These are phyloP conservation scores for Claviceps lovelessii DNA, from an alignment of 2,329 filamentous ascomycete genomes.

Conservation along the genomic window DNA sequence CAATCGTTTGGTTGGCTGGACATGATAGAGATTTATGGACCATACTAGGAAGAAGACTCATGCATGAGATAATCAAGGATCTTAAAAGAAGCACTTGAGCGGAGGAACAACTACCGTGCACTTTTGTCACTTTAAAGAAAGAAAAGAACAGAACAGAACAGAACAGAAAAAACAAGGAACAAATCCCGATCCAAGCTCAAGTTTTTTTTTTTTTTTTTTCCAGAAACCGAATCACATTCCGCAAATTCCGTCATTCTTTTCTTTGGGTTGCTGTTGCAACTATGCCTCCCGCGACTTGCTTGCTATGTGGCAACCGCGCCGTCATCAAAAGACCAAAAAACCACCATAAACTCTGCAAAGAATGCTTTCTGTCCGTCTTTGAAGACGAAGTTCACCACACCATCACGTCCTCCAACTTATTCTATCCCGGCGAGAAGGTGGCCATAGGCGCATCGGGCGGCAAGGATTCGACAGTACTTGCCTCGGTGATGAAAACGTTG, in stretches of 20 bases:
- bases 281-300: conserved; percentile 70
- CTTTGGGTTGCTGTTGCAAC: neutral
- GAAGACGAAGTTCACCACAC: conserved; percentile 92
- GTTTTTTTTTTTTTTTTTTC: too few species aligned
- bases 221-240: neutral
- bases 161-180: too few species aligned
- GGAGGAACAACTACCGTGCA: neutral
- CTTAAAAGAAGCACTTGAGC: neutral
- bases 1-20: neutral
- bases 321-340: conserved; percentile 92
- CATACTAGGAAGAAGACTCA: neutral
- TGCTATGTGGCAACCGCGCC: conserved; percentile 62
- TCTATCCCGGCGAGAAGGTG: conserved; percentile 67
- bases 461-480: conserved; percentile 93
- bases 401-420: conserved; percentile 68
- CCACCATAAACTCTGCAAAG: conserved; percentile 79
- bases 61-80: neutral
- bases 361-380: conserved; percentile 76
- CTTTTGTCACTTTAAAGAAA: neutral
- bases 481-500: conserved; percentile 83
- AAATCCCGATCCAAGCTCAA: too few species aligned
- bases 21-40: neutral
- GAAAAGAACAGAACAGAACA: too few species aligned
- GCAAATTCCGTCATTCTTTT: neutral
- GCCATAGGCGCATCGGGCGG: conserved; percentile 94